A percentile compares a stretch with the other conserved stretches of the same genome.
Evolutionary conservation across 2,329 filamentous ascomycete genomes (phyloP).

Genomic region (Fusarium miscanthi): DNA sequence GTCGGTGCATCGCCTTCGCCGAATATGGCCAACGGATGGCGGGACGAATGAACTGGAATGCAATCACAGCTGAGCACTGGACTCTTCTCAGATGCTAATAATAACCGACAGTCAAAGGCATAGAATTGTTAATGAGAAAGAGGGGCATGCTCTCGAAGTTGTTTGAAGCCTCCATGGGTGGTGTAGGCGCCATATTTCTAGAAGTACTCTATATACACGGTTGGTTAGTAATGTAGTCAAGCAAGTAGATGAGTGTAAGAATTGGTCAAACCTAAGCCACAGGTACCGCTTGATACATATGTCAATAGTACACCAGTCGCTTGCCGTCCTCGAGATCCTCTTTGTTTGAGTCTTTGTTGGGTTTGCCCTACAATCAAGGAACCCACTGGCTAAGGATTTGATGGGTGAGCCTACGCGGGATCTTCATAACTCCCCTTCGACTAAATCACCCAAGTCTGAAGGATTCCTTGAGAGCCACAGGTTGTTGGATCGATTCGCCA

Average conservation of each 20-base stretch:
- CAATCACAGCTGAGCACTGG: constrained; percentile 17
- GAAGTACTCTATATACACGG: constrained; percentile 24
- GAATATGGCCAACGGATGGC: constrained; percentile 37
- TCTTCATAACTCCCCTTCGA: not conserved
- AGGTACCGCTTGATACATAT: constrained; percentile 10
- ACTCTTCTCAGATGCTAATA: constrained; percentile 9
- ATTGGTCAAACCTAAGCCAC: constrained; percentile 29
- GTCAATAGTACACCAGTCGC: constrained; percentile 16
- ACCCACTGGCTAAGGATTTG: not conserved
- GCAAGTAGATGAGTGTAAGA: not conserved
- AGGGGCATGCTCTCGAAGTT: constrained; percentile 10
- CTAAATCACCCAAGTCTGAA: constrained; percentile 3
- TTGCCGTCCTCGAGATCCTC: constrained; percentile 17
- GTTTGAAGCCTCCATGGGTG: constrained; percentile 20
- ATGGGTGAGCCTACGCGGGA: not conserved
- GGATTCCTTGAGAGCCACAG: constrained; percentile 2
- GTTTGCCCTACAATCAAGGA: not conserved
- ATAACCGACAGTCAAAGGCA: not conserved
- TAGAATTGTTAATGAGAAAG: constrained; percentile 10
- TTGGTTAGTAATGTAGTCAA: constrained; percentile 5
- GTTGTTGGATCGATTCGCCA: constrained; percentile 26
- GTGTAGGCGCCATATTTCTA: constrained; percentile 35
- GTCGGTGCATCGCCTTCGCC: constrained; percentile 41
- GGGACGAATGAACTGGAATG: constrained; percentile 37
- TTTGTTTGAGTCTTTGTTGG: constrained; percentile 4